Percentiles rank a stretch among this genome's conserved stretches.
Conservation (phyloP, 2,329 filamentous ascomycete species). For the Colletotrichum sublineola region DNA sequence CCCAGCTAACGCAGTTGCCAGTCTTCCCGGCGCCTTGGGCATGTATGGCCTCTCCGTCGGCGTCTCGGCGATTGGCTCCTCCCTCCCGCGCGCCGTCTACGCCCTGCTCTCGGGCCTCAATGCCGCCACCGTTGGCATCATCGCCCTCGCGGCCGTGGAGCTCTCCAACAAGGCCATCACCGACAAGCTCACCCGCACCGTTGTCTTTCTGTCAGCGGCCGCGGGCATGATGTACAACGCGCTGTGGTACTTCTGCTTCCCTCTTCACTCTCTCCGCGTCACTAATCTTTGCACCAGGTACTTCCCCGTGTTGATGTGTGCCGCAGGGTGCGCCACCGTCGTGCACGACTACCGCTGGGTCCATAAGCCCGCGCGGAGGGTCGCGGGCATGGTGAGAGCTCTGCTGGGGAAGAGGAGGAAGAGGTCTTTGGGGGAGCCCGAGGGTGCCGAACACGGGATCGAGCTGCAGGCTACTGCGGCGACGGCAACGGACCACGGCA, state of each 20-base stretch:
- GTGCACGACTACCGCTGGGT: constrained; percentile 67
- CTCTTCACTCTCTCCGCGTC: too few species aligned
- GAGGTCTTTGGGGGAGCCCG: not conserved
- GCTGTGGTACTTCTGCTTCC: constrained; percentile 71
- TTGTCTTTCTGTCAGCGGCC: constrained; percentile 71
- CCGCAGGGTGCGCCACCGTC: constrained; percentile 63
- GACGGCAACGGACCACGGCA: not conserved
- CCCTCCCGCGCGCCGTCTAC: constrained; percentile 70
- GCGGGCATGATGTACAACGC: constrained; percentile 76
- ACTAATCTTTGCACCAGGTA: constrained; percentile 59
- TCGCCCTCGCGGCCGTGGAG: constrained; percentile 74
- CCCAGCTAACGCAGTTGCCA: constrained; percentile 44
- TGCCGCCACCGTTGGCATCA: constrained; percentile 75
- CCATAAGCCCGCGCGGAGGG: constrained; percentile 50
- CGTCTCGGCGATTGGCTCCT: constrained; percentile 67
- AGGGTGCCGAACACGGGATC: not conserved
- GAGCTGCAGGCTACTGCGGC: not conserved
- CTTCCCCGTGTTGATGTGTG: constrained; percentile 71
- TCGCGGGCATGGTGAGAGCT: constrained; percentile 34
- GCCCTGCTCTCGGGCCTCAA: constrained; percentile 76
- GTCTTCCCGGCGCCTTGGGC: constrained; percentile 73
- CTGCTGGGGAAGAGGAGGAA: constrained; percentile 10
- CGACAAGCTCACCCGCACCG: constrained; percentile 69
- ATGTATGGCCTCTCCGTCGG: constrained; percentile 75
- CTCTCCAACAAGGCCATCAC: constrained; percentile 74